Percentiles rank a stretch among this genome's conserved stretches.
phyloP scores from a whole-genome alignment of 768 basidiomycete species.

The Chlorophyllum brunneum region DNA sequence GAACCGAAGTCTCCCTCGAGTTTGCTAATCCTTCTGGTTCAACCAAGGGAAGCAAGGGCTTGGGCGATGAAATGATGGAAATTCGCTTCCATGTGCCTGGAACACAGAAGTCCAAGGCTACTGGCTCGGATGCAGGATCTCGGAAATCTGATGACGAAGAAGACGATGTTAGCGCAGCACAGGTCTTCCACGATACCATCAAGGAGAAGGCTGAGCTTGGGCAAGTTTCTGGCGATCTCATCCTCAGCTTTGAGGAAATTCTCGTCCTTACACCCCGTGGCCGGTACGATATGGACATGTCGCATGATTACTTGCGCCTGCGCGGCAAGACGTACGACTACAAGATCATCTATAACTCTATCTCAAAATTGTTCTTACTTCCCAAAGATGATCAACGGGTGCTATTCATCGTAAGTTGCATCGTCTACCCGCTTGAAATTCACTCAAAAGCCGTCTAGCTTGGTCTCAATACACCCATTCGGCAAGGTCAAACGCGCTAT shows the following conservation, averaged over 20 bases:
- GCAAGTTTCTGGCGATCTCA: conserved; percentile 85
- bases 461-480: conserved; percentile 87
- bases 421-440: neutral
- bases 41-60: conserved; percentile 35
- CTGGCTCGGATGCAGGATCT: conserved; percentile 71
- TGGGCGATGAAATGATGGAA: conserved; percentile 88
- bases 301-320: conserved; percentile 86
- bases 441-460: conserved; percentile 43
- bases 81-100: conserved; percentile 97
- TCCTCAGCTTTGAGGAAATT: conserved; percentile 93
- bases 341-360: conserved; percentile 88
- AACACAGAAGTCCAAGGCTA: conserved; percentile 45
- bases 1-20: conserved; percentile 98
- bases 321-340: conserved; percentile 99
- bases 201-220: conserved; percentile 96
- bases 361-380: conserved; percentile 85
- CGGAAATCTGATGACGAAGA: conserved; percentile 71
- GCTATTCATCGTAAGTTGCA: conserved; percentile 77
- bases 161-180: conserved; percentile 86
- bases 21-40: conserved; percentile 54
- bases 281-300: conserved; percentile 98
- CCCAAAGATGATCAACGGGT: conserved; percentile 97
- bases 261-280: conserved; percentile 94
- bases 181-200: conserved; percentile 94
- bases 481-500: conserved; percentile 97